These are phyloP conservation scores for Ceratobasidium sp. DNA, from an alignment of 1,284 basidiomycete genomes.

Conservation along the genomic window DNA sequence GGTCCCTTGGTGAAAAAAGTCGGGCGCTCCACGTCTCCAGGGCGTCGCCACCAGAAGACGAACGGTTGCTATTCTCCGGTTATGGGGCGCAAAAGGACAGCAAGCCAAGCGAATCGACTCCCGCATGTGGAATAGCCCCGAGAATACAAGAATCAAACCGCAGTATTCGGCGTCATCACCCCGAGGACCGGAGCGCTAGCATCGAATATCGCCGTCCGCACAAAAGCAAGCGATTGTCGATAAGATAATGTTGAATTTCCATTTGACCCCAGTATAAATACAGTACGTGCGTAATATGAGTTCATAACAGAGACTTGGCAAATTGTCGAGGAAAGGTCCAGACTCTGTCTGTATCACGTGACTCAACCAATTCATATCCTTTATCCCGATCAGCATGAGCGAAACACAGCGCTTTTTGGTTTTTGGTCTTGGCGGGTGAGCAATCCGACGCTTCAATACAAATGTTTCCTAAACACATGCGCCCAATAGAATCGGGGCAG, in stretches of 20 bases:
- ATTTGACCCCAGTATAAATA: no score
- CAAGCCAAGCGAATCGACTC: neutral
- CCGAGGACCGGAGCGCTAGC: neutral
- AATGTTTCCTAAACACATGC: neutral
- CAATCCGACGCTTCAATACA: neutral
- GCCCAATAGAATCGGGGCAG: slow-evolving; percentile 21
- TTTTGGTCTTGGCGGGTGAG: slow-evolving; percentile 39
- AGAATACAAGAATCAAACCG: slow-evolving; percentile 8
- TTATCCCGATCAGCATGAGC: slow-evolving; percentile 1
- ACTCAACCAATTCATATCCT: neutral
- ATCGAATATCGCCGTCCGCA: neutral
- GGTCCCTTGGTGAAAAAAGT: neutral
- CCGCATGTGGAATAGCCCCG: neutral
- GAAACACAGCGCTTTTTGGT: slow-evolving; percentile 13
- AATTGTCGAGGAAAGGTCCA: neutral
- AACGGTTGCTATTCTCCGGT: neutral
- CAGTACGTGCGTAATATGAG: neutral
- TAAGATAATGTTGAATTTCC: no score
- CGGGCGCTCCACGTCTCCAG: slow-evolving; percentile 18
- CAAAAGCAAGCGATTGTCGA: neutral
- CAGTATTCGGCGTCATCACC: slow-evolving; percentile 1
- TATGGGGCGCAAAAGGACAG: neutral
- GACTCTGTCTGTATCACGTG: slow-evolving; percentile 10
- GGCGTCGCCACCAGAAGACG: slow-evolving; percentile 2
- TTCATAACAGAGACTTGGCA: slow-evolving; percentile 1